Evolutionary conservation across 2,329 filamentous ascomycete species (phyloP), one percentile per base, ranked within the genome.

Genomic region (Achaetomium macrosporum): DNA sequence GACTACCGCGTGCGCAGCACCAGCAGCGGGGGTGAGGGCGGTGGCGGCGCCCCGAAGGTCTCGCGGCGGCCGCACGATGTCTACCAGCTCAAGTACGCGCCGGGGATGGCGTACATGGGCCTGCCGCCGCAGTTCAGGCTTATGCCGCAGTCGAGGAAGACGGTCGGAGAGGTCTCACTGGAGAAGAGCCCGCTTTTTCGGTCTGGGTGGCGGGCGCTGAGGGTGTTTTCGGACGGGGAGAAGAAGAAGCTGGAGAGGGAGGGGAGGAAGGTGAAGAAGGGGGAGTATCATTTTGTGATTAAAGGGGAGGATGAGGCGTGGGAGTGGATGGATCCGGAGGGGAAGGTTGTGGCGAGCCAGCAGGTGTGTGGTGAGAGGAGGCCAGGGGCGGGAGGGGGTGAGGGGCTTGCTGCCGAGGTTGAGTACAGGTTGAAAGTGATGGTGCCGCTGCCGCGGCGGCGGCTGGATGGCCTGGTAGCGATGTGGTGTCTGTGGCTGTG

Each of bases 401-500:
- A 31, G 42, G n/a, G 7, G 15, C n/a, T 6, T 5, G 17, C 7
- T 2, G 20, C 2, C 2, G 30, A 15, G 20, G 40, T 37, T 16
- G 35, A 37, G 31, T 29, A 48, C 20, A 48, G 37, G 44, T 35
- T 60, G 41, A 33, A 30, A 6, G 47, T 58, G 12, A 6, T 52
- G 33, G 53, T 54, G 16, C 58, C 58, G 29, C 33, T 58, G 51
- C 9, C 58, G 5, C 16, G 54, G 20, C 29, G 50, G 4, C 29
- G 15, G 30, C 35, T 53, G 44, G 58, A 60, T 31, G 50, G 42
- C 7, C 20, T 60, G 41, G 50, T 60, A 2, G 58, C 54, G 1
- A 25, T 57, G 44, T 60, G 58, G 58, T 60, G 58, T 36, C 16
- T 58, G 47, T 60, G 58, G 58, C 40, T 60, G 41, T 60, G 58